Conservation (phyloP, 2,329 filamentous ascomycete species). For the Coleophoma crateriformis region DNA sequence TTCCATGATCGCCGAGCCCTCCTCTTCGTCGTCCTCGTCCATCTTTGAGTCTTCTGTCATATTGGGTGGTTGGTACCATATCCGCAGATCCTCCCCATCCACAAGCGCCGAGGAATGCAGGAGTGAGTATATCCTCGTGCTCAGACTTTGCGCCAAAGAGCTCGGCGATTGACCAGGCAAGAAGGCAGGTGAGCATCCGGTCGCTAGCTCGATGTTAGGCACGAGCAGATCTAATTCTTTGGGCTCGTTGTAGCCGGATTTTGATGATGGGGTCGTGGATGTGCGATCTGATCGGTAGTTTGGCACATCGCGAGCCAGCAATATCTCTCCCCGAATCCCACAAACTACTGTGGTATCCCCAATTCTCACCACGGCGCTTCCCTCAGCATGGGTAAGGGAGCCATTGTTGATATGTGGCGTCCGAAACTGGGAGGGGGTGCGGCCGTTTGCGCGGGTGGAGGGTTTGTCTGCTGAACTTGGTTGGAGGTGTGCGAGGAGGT, state of each 20-base stretch:
- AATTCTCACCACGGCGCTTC: slow-evolving; percentile 79
- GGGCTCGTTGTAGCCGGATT: slow-evolving; percentile 34
- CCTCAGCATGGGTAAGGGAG: slow-evolving; percentile 83
- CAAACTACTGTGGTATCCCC: slow-evolving; percentile 95
- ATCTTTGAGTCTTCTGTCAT: slow-evolving; percentile 28
- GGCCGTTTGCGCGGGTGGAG: slow-evolving; percentile 75
- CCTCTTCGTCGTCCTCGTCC: slow-evolving; percentile 15
- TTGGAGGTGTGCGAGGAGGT: slow-evolving; percentile 82
- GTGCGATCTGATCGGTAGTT: slow-evolving; percentile 46
- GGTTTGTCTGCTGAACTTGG: slow-evolving; percentile 43
- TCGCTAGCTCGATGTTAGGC: slow-evolving; percentile 88
- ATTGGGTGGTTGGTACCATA: slow-evolving; percentile 55
- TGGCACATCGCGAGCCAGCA: slow-evolving; percentile 69
- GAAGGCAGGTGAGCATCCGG: slow-evolving; percentile 81
- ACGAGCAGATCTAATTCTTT: slow-evolving; percentile 71
- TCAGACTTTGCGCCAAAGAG: slow-evolving; percentile 76
- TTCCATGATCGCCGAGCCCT: slow-evolving; percentile 21
- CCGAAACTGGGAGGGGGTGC: slow-evolving; percentile 64
- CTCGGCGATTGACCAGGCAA: slow-evolving; percentile 79
- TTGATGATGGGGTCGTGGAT: slow-evolving; percentile 26
- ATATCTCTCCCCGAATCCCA: slow-evolving; percentile 80
- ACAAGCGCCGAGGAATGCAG: slow-evolving; percentile 68
- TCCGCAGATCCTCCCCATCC: slow-evolving; percentile 60
- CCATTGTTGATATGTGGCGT: slow-evolving; percentile 72
- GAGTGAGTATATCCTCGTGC: slow-evolving; percentile 68